These are phyloP conservation scores for Gaertneriomyces sp. DNA, from an alignment of 192 early-diverging fungal species.

Conservation along the genomic window DNA sequence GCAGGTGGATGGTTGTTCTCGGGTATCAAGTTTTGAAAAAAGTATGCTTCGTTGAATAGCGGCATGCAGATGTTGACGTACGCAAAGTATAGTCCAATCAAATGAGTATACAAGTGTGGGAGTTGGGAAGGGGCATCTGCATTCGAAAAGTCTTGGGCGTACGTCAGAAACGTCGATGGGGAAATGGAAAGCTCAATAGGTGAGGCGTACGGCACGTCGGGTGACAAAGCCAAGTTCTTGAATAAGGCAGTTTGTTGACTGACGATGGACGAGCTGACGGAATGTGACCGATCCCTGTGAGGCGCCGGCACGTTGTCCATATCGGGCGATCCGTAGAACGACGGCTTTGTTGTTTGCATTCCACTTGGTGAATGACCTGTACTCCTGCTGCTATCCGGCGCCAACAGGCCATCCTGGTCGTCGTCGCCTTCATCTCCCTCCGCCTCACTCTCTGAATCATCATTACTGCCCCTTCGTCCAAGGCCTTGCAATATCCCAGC, in stretches of 20 bases:
- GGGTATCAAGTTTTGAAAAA: conserved; percentile 39
- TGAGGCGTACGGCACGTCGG: too few species aligned
- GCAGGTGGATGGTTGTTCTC: conserved; percentile 43
- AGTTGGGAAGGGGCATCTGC: conserved; percentile 8
- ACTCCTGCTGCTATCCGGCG: too few species aligned
- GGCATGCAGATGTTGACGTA: conserved; percentile 32
- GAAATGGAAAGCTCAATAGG: neutral
- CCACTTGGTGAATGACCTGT: too few species aligned
- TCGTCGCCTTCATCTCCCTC: conserved; percentile 2
- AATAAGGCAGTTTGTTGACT: too few species aligned
- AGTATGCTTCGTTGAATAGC: conserved; percentile 29
- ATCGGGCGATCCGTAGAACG: too few species aligned
- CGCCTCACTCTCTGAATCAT: neutral
- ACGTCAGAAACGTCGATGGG: neutral
- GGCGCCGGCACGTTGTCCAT: too few species aligned
- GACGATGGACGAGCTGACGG: too few species aligned
- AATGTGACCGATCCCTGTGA: too few species aligned
- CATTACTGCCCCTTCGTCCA: neutral
- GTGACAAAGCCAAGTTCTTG: too few species aligned
- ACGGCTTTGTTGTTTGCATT: too few species aligned
- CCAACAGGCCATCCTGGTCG: conserved; percentile 4
- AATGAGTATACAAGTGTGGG: conserved; percentile 28
- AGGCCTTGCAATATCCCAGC: conserved; percentile 18
- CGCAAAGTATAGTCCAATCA: conserved; percentile 35
- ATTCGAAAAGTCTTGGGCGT: neutral